Evolutionary conservation across 139 green algal species (phyloP).

Genomic region (Deuterostichococcus epilithicus): DNA sequence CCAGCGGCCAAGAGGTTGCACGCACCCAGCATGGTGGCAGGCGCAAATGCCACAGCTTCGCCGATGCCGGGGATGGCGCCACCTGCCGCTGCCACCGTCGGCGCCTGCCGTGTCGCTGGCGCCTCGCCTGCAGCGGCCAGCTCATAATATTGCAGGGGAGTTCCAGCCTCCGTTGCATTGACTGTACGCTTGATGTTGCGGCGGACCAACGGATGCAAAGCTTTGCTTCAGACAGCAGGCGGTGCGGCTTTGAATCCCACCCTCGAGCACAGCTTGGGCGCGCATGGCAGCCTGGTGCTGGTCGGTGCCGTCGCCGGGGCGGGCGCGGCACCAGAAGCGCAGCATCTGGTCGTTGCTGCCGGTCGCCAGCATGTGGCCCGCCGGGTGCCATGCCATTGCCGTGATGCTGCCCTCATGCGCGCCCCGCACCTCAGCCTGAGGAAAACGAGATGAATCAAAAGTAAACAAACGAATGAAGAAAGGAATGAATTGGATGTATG

Average conservation of each 20-base stretch:
- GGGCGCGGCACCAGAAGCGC: conserved; percentile 61
- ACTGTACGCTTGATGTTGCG: neutral
- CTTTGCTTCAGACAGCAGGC: neutral
- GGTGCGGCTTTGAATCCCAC: neutral
- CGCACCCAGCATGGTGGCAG: neutral
- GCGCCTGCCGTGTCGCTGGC: conserved; percentile 5
- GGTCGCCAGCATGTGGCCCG: conserved; percentile 77
- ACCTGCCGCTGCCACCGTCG: neutral
- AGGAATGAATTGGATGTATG: too few species aligned
- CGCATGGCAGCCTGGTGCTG: conserved; percentile 16
- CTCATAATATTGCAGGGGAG: neutral
- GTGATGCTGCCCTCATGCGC: conserved; percentile 71
- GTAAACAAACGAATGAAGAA: too few species aligned
- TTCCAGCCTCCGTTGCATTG: neutral
- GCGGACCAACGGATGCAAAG: neutral
- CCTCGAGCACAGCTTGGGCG: neutral
- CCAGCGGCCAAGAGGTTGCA: too few species aligned
- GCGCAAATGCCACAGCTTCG: conserved; percentile 10
- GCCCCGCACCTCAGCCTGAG: conserved; percentile 46
- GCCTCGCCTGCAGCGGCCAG: conserved; percentile 11
- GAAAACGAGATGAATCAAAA: neutral
- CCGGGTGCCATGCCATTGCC: conserved; percentile 78
- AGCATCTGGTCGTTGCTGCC: conserved; percentile 36
- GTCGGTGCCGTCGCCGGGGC: conserved; percentile 24
- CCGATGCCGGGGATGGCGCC: conserved; percentile 39